Base-by-base conservation (phyloP, 495 filamentous ascomycete genomes). In the Penicillium canescens region DNA sequence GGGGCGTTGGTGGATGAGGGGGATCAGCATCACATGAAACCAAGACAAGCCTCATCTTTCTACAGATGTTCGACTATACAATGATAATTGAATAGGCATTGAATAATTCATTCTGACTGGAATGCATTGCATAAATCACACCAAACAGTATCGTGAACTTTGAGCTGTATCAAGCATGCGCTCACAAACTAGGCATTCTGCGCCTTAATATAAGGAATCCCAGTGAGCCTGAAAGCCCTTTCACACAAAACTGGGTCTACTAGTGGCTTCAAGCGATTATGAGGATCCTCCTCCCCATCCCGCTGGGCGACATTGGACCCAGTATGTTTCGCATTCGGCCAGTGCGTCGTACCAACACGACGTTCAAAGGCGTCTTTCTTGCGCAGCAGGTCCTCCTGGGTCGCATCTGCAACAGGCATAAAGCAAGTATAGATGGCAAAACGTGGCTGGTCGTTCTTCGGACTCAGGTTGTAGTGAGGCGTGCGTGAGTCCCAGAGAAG, bases 401-500 rank as follows among this genome's bases (percentile, higher is more conserved):
- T 67, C 2, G 60, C 69, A 42, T 74, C 66, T 0, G 43, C 49
- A 14, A 71, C 71, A 1, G 71, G 69, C 68, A 71, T 72, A 47
- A 43, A 74, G 47, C 71, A 74, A 2, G 67, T 71, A 35, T 74
- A 74, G 9, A 72, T 47, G 2, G 64, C 63, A 12, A 72, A 59
- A 1, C 69, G 56, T 11, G 61, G 59, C 35, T 62, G 55, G 11
- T 48, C 40, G 1, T 43, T 54, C 13, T 54, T 66, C 3, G 69
- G 62, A 16, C 62, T 55, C 2, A 71, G 52, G 52, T 75, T 77
- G 38, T 75, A 73, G 55, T 75, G 73, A 21, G 65, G 65, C 23
- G 66, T 69, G 28, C 71, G 62, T n/a, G 64, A 69, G 41, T 77
- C 73, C 73, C 73, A 77, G 0, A 75, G 52, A 7, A 77, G 62